Percentiles rank a stretch among this genome's conserved stretches.
These are phyloP conservation scores for Talaromyces sp. DNA, from an alignment of 2,329 filamentous ascomycete species.

Conservation along the genomic window DNA sequence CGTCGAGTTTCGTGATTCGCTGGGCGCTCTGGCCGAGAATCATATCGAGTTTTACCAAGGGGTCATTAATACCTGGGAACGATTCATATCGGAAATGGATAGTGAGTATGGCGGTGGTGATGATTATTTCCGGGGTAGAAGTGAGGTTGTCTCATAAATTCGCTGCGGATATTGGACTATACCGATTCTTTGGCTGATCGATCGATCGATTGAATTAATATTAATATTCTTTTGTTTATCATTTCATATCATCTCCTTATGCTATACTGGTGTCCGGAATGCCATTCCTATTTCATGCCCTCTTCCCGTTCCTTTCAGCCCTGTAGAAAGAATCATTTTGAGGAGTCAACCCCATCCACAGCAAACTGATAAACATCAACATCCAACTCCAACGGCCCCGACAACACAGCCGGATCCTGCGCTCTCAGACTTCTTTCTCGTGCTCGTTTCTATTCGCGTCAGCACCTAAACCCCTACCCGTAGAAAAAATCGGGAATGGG, in stretches of 20 bases:
- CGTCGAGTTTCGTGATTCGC: slow-evolving; percentile 82
- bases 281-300: neutral
- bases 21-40: slow-evolving; percentile 78
- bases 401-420: slow-evolving; percentile 30
- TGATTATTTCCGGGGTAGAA: slow-evolving; percentile 24
- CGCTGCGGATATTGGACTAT: too few species aligned
- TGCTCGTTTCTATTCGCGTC: slow-evolving; percentile 27
- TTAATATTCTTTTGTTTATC: slow-evolving; percentile 5
- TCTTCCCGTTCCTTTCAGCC: neutral
- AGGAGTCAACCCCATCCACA: neutral
- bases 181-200: too few species aligned
- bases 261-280: neutral
- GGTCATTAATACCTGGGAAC: slow-evolving; percentile 81
- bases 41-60: slow-evolving; percentile 84
- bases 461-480: neutral
- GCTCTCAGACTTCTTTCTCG: slow-evolving; percentile 27
- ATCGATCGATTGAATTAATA: neutral
- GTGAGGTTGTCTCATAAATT: too few species aligned
- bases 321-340: neutral
- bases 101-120: slow-evolving; percentile 49
- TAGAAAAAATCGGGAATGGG: neutral
- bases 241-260: neutral
- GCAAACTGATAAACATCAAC: neutral
- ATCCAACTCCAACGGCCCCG: slow-evolving; percentile 18
- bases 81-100: slow-evolving; percentile 86